Evolutionary conservation across 139 green algal species (phyloP).

Genomic region (Eudorina sp.): DNA sequence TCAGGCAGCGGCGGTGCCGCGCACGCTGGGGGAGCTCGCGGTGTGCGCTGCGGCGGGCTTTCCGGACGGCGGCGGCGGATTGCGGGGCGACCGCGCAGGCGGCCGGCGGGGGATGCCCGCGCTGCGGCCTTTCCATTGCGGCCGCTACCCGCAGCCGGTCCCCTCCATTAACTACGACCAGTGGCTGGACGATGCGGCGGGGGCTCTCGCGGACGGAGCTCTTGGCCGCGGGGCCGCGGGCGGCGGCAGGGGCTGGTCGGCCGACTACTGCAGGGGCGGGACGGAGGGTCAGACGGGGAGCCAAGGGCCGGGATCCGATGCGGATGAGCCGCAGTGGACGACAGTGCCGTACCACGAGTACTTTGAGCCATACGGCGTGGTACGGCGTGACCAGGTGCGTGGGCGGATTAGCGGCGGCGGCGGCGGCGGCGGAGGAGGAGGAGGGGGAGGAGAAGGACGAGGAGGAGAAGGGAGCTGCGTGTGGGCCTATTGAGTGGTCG

Average conservation of each 20-base stretch:
- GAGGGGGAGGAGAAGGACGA: too few relatives aligned
- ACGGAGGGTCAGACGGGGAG: too few relatives aligned
- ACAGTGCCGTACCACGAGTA: constrained; percentile 36
- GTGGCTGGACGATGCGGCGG: too few relatives aligned
- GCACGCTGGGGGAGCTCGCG: constrained; percentile 1
- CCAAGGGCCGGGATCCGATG: too few relatives aligned
- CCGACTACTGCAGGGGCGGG: too few relatives aligned
- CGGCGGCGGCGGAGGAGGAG: neutral
- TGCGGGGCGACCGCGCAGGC: neutral
- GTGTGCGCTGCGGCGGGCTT: neutral
- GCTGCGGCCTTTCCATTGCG: constrained; percentile 33
- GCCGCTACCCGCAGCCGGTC: constrained; percentile 24
- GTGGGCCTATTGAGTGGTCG: too few relatives aligned
- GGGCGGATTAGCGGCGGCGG: neutral
- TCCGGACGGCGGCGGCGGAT: neutral
- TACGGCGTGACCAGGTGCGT: constrained; percentile 16
- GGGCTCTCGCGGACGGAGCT: too few relatives aligned
- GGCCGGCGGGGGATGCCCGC: neutral
- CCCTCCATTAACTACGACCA: neutral
- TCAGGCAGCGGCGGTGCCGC: neutral
- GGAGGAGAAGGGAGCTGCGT: too few relatives aligned
- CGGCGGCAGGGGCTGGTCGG: too few relatives aligned
- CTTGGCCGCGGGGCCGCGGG: too few relatives aligned
- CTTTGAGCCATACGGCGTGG: constrained; percentile 36
- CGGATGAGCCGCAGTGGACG: neutral